phyloP scores from a whole-genome alignment of 1,284 basidiomycete genomes.

The Cutaneotrichosporon daszewskae region DNA sequence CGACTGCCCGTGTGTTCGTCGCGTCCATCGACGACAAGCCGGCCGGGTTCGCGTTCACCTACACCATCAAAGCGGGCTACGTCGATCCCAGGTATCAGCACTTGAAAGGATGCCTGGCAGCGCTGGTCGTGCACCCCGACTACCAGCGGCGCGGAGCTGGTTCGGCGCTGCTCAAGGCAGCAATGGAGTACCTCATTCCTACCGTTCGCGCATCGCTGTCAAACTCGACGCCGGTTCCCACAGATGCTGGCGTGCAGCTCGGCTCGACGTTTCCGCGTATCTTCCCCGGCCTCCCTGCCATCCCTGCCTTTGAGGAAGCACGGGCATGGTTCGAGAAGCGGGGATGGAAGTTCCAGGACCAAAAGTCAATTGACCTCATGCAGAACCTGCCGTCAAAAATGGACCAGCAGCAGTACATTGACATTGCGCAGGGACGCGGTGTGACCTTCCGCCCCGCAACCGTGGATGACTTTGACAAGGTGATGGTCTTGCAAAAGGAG shows the following conservation, averaged over 20 bases:
- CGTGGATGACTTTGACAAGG: conserved; percentile 6
- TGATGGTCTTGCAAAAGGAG: conserved; percentile 18
- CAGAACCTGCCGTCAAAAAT: conserved; percentile 1
- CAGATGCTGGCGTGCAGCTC: conserved; percentile 15
- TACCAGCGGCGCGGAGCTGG: conserved; percentile 16
- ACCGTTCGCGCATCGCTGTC: conserved; percentile 5
- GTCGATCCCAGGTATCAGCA: conserved; percentile 11
- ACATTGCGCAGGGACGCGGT: conserved; percentile 8
- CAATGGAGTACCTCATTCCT: conserved; percentile 8
- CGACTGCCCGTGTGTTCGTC: conserved; percentile 9
- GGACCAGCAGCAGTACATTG: conserved; percentile 8
- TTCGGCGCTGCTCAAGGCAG: conserved; percentile 14
- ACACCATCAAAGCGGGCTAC: conserved; percentile 10
- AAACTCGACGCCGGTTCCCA: conserved; percentile 6
- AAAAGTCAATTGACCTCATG: conserved; percentile 10
- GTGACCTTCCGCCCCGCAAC: conserved; percentile 14
- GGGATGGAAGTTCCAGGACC: conserved; percentile 12
- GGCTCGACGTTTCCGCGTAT: conserved; percentile 25
- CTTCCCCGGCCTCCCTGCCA: conserved; percentile 23
- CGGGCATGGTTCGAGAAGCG: conserved; percentile 13
- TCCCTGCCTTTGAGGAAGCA: conserved; percentile 8
- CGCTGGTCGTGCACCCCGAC: conserved; percentile 13
- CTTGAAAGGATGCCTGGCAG: conserved; percentile 14
- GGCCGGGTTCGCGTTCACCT: conserved; percentile 18
- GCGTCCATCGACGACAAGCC: not conserved